A percentile compares a stretch with the other conserved stretches of the same genome.
phyloP scores from a whole-genome alignment of 2,329 filamentous ascomycete species.

The Aureobasidium sp. region DNA sequence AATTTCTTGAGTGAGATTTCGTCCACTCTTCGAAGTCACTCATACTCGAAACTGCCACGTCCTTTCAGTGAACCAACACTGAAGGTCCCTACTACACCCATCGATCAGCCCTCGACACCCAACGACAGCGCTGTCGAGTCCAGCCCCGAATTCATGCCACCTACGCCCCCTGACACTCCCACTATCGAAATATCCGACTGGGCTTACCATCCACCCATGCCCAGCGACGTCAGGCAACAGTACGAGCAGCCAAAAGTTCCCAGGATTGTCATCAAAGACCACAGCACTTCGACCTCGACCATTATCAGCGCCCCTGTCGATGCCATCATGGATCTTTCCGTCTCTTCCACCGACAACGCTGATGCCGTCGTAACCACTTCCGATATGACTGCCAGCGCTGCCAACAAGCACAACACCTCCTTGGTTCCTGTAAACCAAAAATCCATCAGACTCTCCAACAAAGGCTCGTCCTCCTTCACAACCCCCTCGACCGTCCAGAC shows the following conservation, averaged over 20 bases:
- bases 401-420: background rate
- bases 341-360: background rate
- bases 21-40: background rate
- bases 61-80: background rate
- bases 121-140: background rate
- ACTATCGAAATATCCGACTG: conserved; percentile 2
- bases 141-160: conserved; percentile 1
- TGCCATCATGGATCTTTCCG: background rate
- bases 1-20: background rate
- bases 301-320: background rate
- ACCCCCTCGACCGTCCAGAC: background rate
- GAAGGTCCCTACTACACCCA: background rate
- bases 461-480: background rate
- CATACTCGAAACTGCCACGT: conserved; percentile 2
- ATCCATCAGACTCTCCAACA: background rate
- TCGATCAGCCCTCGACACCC: background rate
- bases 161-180: conserved; percentile 7
- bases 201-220: background rate
- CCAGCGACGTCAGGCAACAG: background rate
- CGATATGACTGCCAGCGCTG: background rate
- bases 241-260: conserved; percentile 1
- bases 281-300: background rate
- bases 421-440: background rate
- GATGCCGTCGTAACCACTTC: background rate
- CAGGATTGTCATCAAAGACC: conserved; percentile 5